Evolutionary conservation across 179 eudicot species (phyloP).

Genomic region (Nepenthes alata): DNA sequence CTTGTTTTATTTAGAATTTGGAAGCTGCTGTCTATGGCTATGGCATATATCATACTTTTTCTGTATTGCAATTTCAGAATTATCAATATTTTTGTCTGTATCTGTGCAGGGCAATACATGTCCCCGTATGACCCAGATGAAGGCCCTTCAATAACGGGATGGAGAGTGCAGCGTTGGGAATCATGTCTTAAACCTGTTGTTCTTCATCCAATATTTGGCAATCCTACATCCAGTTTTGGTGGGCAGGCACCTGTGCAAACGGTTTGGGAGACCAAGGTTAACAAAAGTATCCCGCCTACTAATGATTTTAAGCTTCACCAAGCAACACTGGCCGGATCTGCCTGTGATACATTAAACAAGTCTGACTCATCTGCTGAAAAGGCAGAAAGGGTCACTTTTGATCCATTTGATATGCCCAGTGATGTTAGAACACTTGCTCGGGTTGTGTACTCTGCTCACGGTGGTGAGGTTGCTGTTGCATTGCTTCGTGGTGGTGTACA

Average conservation of each 20-base stretch:
- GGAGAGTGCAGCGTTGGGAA: slow-evolving; percentile 99
- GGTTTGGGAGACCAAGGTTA: slow-evolving; percentile 91
- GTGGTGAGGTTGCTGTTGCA: slow-evolving; percentile 95
- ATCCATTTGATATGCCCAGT: slow-evolving; percentile 95
- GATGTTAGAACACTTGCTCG: slow-evolving; percentile 94
- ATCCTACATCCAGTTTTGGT: slow-evolving; percentile 79
- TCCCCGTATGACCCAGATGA: slow-evolving; percentile 99
- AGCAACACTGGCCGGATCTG: slow-evolving; percentile 21
- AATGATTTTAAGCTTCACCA: slow-evolving; percentile 49
- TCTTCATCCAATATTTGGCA: slow-evolving; percentile 91
- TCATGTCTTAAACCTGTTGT: slow-evolving; percentile 91
- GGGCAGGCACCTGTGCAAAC: slow-evolving; percentile 97
- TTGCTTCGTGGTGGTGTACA: slow-evolving; percentile 87
- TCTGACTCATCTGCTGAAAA: slow-evolving; percentile 43
- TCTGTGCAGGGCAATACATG: slow-evolving; percentile 82
- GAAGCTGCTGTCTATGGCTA: not conserved
- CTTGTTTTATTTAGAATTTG: not conserved
- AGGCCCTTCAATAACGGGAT: slow-evolving; percentile 93
- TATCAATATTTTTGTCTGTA: slow-evolving; percentile 5
- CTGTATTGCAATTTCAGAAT: not conserved
- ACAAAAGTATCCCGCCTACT: slow-evolving; percentile 71
- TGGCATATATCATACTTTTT: slow-evolving; percentile 3
- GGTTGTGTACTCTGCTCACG: slow-evolving; percentile 86
- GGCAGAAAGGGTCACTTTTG: slow-evolving; percentile 65
- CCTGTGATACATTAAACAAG: slow-evolving; percentile 24